Evolutionary conservation across 2,329 filamentous ascomycete species (phyloP).

Genomic region (Diplodia intermedia): DNA sequence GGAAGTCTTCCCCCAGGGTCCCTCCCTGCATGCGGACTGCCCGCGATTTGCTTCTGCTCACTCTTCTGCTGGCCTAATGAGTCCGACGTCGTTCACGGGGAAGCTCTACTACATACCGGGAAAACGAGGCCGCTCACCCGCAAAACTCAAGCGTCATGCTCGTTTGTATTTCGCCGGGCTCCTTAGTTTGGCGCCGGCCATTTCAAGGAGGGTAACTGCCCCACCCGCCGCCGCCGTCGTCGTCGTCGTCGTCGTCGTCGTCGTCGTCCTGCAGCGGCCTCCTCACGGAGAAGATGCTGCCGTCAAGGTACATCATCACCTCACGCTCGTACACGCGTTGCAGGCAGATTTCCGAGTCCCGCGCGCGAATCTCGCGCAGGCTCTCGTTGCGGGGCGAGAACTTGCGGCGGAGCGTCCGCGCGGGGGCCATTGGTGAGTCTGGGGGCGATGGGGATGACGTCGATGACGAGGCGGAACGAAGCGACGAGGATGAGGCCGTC

Average conservation of each 20-base stretch:
- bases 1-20: background rate
- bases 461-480: conserved; percentile 23
- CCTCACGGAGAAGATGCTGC: conserved; percentile 37
- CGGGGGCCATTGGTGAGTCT: background rate
- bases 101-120: background rate
- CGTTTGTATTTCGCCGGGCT: background rate
- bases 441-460: conserved; percentile 30
- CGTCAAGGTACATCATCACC: conserved; percentile 42
- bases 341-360: conserved; percentile 46
- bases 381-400: conserved; percentile 41
- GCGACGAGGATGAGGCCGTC: conserved; percentile 35
- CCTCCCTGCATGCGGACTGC: background rate
- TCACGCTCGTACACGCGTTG: conserved; percentile 43
- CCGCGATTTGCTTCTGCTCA: background rate
- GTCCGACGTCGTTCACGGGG: background rate
- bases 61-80: background rate
- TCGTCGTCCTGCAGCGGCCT: background rate
- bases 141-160: background rate
- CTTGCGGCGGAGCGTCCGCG: conserved; percentile 37
- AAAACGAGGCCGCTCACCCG: background rate
- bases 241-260: background rate
- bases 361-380: conserved; percentile 44
- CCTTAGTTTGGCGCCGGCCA: background rate
- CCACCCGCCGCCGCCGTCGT: background rate
- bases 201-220: background rate